phyloP scores from a whole-genome alignment of 208 protist genomes.

The Crithidia bombi region DNA sequence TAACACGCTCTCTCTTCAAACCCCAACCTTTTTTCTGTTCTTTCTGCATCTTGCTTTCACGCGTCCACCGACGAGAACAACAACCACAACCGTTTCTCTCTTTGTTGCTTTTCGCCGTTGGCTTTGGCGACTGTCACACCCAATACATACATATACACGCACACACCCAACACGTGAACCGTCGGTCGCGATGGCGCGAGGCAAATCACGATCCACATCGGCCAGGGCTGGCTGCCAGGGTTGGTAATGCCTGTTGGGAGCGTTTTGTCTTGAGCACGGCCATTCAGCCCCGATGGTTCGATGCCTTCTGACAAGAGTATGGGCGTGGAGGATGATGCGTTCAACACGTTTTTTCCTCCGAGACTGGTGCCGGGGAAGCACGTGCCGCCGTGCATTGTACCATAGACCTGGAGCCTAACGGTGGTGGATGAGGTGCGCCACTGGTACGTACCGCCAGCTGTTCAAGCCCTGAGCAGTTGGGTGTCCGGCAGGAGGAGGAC shows the following conservation, averaged over 20 bases:
- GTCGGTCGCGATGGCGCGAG: too few species aligned
- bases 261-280: constrained; percentile 94
- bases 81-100: too few species aligned
- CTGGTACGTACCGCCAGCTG: constrained; percentile 94
- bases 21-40: too few species aligned
- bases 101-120: too few species aligned
- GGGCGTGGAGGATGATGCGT: constrained; percentile 89
- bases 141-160: not conserved
- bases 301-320: constrained; percentile 91
- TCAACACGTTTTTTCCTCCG: constrained; percentile 97
- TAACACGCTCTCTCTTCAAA: too few species aligned
- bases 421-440: constrained; percentile 97
- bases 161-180: constrained; percentile 54
- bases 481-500: constrained; percentile 98
- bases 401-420: constrained; percentile 98
- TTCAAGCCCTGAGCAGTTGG: constrained; percentile 98
- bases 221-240: constrained; percentile 97
- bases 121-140: too few species aligned
- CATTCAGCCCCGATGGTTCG: constrained; percentile 88
- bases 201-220: constrained; percentile 95
- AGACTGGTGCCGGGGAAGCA: constrained; percentile 94
- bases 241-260: constrained; percentile 98
- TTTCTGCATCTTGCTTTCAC: too few species aligned
- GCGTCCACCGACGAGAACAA: too few species aligned
- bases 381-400: constrained; percentile 95